Evolutionary conservation across 345 rosid genomes (phyloP), one percentile per base, ranked within the genome.

Genomic region (Euphorbia tirucalli): DNA sequence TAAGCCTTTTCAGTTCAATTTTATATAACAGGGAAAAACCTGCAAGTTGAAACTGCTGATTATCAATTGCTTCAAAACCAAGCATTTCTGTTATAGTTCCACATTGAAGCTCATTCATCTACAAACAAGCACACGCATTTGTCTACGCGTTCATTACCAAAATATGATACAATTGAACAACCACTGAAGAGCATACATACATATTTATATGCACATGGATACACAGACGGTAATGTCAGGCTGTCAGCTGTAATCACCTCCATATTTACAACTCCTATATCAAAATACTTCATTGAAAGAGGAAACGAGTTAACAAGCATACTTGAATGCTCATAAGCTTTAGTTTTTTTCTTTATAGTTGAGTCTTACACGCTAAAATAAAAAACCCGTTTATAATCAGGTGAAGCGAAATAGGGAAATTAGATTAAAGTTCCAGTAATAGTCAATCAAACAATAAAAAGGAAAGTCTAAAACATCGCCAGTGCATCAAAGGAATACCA

Each of bases 401-500:
- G 48, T 11, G 0, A 10, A 9, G 48, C 14, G 14, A 43, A 43
- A 43, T 43, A 43, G 0, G 15, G 0, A 43, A 43, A 43, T 43
- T 43, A 43, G 48, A 43, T 43, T 10, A 13, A 13, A 43, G 10
- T 48, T n/a, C 18, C 1, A 48, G n/a, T 14, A 48, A 18, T 48
- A 48, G 3, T 15, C 4, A 18, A 14, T 14, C n/a, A 14, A 0
- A 19, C 39, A 3, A 30, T 0, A 14, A 14, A 14, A 49, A 22
- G 13, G 41, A 27, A 41, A 13, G 46, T 41, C 37, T 32, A 32
- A 32, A 32, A 32, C 37, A 32, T 5, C 37, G 37, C 37, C 37
- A 32, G 37, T 32, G 37, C 37, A 32, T 32, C 10, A 41, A 37
- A 58, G 31, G 9, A 66, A 50, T 75, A 91, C 95, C 98, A 55